Evolutionary conservation across 345 rosid genomes (phyloP).

Genomic region (Boechera divaricarpa): DNA sequence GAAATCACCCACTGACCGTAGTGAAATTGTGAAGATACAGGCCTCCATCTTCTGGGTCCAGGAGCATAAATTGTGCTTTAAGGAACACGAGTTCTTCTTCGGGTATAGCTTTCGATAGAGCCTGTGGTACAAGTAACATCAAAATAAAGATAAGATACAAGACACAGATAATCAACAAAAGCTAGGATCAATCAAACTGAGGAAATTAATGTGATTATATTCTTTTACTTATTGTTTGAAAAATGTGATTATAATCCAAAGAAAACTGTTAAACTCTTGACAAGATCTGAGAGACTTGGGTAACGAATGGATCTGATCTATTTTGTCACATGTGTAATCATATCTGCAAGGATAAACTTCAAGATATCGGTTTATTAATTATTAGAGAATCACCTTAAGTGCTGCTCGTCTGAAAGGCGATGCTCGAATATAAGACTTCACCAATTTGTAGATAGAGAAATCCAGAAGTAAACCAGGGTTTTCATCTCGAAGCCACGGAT

Average conservation of each 20-base stretch:
- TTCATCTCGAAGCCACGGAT: constrained; percentile 85
- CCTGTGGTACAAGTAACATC: constrained; percentile 53
- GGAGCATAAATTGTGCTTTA: constrained; percentile 69
- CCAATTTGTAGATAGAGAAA: constrained; percentile 77
- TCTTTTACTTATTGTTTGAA: not conserved
- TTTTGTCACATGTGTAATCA: not conserved
- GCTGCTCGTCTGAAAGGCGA: constrained; percentile 87
- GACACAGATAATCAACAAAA: not conserved
- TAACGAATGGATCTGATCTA: not conserved
- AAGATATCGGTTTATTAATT: not conserved
- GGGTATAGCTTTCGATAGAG: constrained; percentile 87
- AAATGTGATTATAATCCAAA: not conserved
- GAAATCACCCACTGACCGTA: constrained; percentile 54
- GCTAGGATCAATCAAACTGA: not conserved
- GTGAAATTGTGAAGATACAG: constrained; percentile 74
- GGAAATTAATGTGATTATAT: not conserved
- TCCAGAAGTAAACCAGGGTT: constrained; percentile 68
- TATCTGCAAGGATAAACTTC: not conserved
- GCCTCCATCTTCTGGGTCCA: constrained; percentile 80
- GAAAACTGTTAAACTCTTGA: not conserved
- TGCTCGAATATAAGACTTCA: constrained; percentile 78
- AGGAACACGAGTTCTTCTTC: constrained; percentile 83
- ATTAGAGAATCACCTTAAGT: constrained; percentile 64
- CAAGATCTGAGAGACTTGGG: not conserved
- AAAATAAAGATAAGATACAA: constrained; percentile 24